Evolutionary conservation across 306 rosid genomes (phyloP), one percentile per base, ranked within the genome.

Genomic region (Trichosanthes truncata): DNA sequence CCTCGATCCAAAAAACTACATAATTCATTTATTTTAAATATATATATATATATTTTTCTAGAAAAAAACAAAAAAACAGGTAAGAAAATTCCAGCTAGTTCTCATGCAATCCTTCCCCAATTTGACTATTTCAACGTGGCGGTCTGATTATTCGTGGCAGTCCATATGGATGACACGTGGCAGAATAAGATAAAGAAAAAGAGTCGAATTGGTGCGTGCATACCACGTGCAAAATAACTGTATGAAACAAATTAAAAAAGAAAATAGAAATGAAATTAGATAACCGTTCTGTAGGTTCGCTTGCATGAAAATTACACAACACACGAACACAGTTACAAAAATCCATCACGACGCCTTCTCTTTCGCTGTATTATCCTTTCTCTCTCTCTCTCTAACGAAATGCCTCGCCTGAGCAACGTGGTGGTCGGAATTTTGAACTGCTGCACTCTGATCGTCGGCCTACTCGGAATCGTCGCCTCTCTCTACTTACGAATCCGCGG

Each of bases 331-430:
- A 67, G 15, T 18, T 40, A 40, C 52, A 68, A 1, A 68, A 6
- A 41, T 20, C 12, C 76, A 25, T 6, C 56, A 7, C 76, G 0
- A 10, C 36, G 55, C 21, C 33, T 48, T 45, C 56, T 14, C 40
- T 40, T 41, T 23, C 53, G 48, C 73, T 18, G 25, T 18, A n/a
- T 40, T 9, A 1, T 23, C 52, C 5, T 63, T 36, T 63, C 45
- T 63, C 71, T 35, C 45, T 41, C 36, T 71, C 6, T 43, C 33
- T 21, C 41, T 0, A 9, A 10, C 25, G 53, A 33, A 46, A 90
- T 89, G 96, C 43, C 78, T 75, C 94, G 91, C 38, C 38, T 87
- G 62, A 89, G 93, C 89, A 92, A 94, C 86, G 81, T 87, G 57
- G 67, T 86, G 11, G 84, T 94, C 2, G 90, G 90, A 3, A 63